Conservation (phyloP, 176 grass and related monocot species). For the Carex cristatella region DNA sequence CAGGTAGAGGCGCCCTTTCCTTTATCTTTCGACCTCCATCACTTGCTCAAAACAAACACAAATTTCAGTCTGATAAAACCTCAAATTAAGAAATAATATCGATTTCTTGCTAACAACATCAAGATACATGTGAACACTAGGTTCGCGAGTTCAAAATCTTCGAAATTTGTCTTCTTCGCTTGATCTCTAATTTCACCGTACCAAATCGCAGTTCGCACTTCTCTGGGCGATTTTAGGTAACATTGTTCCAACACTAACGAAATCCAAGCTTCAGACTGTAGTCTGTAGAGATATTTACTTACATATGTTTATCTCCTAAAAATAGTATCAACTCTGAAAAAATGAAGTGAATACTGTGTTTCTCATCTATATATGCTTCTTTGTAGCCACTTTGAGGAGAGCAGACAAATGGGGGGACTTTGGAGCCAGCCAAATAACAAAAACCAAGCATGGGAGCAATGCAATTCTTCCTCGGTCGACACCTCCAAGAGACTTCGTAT, state of each 20-base stretch:
- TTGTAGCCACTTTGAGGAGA: slow-evolving; percentile 2
- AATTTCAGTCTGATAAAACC: not conserved
- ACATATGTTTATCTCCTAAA: not conserved
- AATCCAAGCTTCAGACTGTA: not conserved
- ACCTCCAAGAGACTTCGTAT: slow-evolving; percentile 44
- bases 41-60: not conserved
- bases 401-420: slow-evolving; percentile 39
- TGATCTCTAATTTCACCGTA: not conserved
- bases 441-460: slow-evolving; percentile 24
- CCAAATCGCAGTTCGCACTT: not conserved
- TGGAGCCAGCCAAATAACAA: slow-evolving; percentile 37
- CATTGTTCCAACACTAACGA: not conserved
- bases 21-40: not conserved
- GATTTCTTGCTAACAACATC: not conserved
- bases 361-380: not conserved
- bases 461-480: slow-evolving; percentile 20
- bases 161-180: not conserved
- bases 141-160: not conserved
- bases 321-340: not conserved
- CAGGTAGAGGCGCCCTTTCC: not conserved
- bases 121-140: not conserved
- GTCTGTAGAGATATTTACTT: not conserved
- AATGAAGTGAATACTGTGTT: not conserved
- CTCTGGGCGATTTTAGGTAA: not conserved
- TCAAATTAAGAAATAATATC: not conserved